Evolutionary conservation across 2,329 filamentous ascomycete species (phyloP).

Genomic region (Fusarium dlaminii): DNA sequence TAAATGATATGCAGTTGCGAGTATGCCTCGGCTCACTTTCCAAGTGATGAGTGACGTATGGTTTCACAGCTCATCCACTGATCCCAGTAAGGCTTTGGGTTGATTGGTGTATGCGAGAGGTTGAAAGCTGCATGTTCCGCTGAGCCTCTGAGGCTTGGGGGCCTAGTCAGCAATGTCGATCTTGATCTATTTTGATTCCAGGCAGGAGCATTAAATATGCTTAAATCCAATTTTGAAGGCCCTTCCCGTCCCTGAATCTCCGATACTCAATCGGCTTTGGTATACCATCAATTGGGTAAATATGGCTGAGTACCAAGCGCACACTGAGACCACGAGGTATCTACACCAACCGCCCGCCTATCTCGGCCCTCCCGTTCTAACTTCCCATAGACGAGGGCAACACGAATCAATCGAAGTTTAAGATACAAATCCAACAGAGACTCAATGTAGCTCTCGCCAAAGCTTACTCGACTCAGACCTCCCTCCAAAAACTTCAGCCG

Average conservation of each 20-base stretch:
- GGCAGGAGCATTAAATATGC: not conserved
- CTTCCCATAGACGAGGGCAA: not conserved
- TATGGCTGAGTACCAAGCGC: not conserved
- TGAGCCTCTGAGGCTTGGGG: not conserved
- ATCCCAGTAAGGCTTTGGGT: not conserved
- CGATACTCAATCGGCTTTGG: not conserved
- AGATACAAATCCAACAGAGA: too few species aligned
- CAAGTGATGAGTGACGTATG: not conserved
- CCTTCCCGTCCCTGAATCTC: not conserved
- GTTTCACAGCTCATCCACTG: not conserved
- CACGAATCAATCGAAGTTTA: not conserved
- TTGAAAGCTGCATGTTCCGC: not conserved
- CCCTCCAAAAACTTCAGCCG: not conserved
- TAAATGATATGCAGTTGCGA: not conserved
- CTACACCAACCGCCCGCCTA: too few species aligned
- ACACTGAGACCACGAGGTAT: not conserved
- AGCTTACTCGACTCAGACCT: not conserved
- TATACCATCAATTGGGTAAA: not conserved
- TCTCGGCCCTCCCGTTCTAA: not conserved
- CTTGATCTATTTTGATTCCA: not conserved
- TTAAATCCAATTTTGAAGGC: not conserved
- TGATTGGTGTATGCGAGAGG: not conserved
- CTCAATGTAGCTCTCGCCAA: not conserved
- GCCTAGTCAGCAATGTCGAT: not conserved
- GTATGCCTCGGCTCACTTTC: not conserved